Percentiles rank a stretch among this genome's conserved stretches.
phyloP scores from a whole-genome alignment of 2,329 filamentous ascomycete genomes.

The Phaeosphaeria sp. region DNA sequence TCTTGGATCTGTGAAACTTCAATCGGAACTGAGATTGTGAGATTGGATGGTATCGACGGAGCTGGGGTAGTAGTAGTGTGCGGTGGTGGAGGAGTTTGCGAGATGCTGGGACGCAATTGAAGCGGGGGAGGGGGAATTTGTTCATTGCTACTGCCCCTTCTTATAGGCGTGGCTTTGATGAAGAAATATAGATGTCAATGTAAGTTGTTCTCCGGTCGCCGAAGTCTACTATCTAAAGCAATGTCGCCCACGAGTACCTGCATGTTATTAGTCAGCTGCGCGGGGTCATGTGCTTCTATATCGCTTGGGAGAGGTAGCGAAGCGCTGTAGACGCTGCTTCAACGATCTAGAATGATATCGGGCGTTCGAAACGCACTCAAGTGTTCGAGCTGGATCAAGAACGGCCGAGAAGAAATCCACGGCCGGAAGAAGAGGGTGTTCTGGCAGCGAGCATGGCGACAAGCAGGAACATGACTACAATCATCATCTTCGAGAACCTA shows the following conservation, averaged over 20 bases:
- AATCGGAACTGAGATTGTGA: not conserved
- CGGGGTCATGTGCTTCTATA: not conserved
- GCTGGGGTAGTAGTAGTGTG: too few species aligned
- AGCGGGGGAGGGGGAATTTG: too few species aligned
- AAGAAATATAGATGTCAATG: not conserved
- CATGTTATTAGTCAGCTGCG: slow-evolving; percentile 2
- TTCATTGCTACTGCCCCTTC: too few species aligned
- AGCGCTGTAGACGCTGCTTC: not conserved
- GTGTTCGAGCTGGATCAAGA: not conserved
- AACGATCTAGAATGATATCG: not conserved
- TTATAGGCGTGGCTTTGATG: too few species aligned
- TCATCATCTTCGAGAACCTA: not conserved
- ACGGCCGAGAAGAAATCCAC: not conserved
- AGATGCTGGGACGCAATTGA: too few species aligned
- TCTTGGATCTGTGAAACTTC: not conserved
- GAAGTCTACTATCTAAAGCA: not conserved
- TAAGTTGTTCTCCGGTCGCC: not conserved
- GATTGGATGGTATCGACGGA: too few species aligned
- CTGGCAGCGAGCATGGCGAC: too few species aligned
- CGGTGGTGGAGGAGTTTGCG: too few species aligned
- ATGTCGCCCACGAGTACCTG: not conserved
- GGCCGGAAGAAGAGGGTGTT: too few species aligned
- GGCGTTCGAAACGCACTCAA: not conserved
- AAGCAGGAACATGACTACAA: not conserved
- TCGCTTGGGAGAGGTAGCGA: not conserved